Conservation (phyloP, 225 moss, liverwort and hornwort genomes). For the Lunularia cruciata region DNA sequence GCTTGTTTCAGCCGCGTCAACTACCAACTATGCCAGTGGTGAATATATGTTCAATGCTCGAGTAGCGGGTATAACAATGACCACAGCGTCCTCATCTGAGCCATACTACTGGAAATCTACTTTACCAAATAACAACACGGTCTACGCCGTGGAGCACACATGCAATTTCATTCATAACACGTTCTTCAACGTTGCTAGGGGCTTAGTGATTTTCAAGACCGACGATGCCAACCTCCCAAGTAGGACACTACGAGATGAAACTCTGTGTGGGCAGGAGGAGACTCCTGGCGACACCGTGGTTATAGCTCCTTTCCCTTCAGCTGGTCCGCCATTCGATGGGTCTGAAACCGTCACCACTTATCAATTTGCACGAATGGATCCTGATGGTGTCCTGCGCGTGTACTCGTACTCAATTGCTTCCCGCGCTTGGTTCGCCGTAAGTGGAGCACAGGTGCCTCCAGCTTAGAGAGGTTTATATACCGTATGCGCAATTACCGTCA, state of each 20-base stretch:
- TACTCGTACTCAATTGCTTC: conserved; percentile 29
- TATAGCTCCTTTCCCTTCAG: not conserved
- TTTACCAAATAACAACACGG: not conserved
- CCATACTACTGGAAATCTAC: not conserved
- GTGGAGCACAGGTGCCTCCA: not conserved
- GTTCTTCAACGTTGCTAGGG: conserved; percentile 20
- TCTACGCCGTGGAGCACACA: conserved; percentile 22
- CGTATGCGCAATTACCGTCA: no score
- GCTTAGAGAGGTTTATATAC: no score
- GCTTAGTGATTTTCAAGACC: conserved; percentile 24
- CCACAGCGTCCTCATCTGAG: not conserved
- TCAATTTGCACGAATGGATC: conserved; percentile 29
- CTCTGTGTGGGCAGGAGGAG: conserved; percentile 27
- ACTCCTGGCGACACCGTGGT: not conserved
- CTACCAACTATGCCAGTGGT: conserved; percentile 13
- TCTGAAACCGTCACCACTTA: not conserved
- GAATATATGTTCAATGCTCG: conserved; percentile 8
- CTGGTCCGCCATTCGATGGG: not conserved
- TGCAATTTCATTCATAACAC: conserved; percentile 32
- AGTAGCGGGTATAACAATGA: conserved; percentile 23
- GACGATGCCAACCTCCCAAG: no score
- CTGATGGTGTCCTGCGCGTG: conserved; percentile 20
- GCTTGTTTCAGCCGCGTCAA: conserved; percentile 8
- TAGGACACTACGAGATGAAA: conserved; percentile 12
- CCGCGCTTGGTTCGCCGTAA: conserved; percentile 1